These are phyloP conservation scores for Phlyctochytrium arcticum DNA, from an alignment of 192 early-diverging fungal genomes.

Conservation along the genomic window DNA sequence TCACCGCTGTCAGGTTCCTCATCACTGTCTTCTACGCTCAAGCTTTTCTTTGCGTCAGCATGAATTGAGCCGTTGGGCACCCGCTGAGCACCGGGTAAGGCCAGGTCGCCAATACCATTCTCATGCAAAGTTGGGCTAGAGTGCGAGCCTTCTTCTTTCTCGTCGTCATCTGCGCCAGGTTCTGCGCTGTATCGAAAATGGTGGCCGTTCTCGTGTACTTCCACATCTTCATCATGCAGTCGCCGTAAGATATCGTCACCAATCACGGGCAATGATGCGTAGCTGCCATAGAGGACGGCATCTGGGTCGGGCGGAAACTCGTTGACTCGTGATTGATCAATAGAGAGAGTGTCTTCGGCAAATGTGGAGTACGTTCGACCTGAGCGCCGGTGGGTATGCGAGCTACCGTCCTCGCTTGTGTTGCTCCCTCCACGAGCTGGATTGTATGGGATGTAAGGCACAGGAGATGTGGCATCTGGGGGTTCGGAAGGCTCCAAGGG, in stretches of 20 bases:
- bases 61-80: neutral
- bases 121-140: too few relatives aligned
- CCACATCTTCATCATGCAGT: neutral
- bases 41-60: neutral
- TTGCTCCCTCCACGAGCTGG: neutral
- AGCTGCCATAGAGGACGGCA: constrained; percentile 20
- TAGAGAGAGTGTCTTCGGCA: neutral
- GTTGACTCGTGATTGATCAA: constrained; percentile 15
- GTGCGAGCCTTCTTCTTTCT: neutral
- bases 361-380: neutral
- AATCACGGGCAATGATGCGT: neutral
- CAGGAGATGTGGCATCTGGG: too few relatives aligned
- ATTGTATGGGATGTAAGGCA: neutral
- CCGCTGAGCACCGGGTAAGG: neutral
- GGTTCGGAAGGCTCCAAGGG: neutral
- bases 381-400: too few relatives aligned
- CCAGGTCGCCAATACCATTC: too few relatives aligned
- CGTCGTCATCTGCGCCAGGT: neutral
- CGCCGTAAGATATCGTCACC: constrained; percentile 1
- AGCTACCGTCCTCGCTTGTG: too few relatives aligned
- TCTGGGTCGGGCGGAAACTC: constrained; percentile 25
- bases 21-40: constrained; percentile 3
- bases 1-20: too few relatives aligned
- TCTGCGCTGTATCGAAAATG: too few relatives aligned
- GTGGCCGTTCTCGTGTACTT: too few relatives aligned